Evolutionary conservation across 192 early-diverging fungal genomes (phyloP).

Genomic region (Allomyces arbusculus): DNA sequence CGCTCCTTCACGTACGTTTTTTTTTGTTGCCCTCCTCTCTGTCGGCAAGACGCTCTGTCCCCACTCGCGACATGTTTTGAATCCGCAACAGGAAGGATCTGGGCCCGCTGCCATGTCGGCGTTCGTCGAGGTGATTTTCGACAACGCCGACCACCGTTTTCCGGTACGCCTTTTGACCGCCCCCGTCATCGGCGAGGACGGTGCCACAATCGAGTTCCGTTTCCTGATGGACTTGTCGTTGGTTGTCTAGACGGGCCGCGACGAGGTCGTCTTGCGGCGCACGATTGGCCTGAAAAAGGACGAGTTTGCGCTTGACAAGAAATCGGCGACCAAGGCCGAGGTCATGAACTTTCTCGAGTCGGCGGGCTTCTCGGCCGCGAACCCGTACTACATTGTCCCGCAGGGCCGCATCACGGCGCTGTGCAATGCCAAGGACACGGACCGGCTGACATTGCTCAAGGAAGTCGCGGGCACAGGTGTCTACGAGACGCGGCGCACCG

Average conservation of each 20-base stretch:
- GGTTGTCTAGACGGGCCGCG: constrained; percentile 53
- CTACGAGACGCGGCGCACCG: constrained; percentile 76
- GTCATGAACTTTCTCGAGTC: constrained; percentile 85
- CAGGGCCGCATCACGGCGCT: constrained; percentile 79
- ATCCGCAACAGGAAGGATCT: constrained; percentile 51
- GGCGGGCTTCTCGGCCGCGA: constrained; percentile 87
- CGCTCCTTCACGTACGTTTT: constrained; percentile 59
- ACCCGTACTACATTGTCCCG: constrained; percentile 97
- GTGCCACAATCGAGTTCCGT: background rate
- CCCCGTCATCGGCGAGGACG: background rate
- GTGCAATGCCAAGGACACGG: constrained; percentile 82
- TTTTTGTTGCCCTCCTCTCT: background rate
- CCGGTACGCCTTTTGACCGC: constrained; percentile 20
- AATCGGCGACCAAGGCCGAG: constrained; percentile 71
- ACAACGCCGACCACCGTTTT: constrained; percentile 88
- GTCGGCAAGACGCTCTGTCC: constrained; percentile 1
- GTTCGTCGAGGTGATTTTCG: constrained; percentile 88
- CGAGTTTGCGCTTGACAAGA: constrained; percentile 92
- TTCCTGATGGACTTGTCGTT: background rate
- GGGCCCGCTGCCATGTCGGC: constrained; percentile 85
- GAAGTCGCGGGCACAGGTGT: constrained; percentile 95
- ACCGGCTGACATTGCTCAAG: constrained; percentile 75
- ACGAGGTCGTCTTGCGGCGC: constrained; percentile 69
- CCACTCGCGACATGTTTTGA: constrained; percentile 3
- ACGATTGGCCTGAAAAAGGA: constrained; percentile 95